Conservation (phyloP, 257 asterid genomes). For the Solanum clarkiae region DNA sequence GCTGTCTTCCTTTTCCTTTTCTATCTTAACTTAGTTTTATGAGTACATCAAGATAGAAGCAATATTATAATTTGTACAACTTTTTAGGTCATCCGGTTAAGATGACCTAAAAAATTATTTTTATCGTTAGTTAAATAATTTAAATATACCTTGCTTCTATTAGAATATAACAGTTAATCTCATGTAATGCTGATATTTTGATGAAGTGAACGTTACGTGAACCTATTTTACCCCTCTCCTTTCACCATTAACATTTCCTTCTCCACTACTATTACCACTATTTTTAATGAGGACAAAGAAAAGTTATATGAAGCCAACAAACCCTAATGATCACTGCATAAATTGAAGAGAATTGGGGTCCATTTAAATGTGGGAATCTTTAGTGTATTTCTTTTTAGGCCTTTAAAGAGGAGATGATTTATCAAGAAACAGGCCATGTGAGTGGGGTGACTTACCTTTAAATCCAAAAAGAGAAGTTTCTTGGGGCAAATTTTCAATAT, state of each 20-base stretch:
- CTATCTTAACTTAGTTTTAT: background rate
- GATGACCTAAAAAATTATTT: background rate
- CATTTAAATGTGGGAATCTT: conserved; percentile 37
- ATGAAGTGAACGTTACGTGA: background rate
- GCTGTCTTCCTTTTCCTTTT: background rate
- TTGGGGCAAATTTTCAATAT: conserved; percentile 43
- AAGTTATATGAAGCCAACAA: conserved; percentile 20
- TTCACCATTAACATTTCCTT: no score
- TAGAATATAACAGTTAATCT: background rate
- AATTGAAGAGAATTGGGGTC: conserved; percentile 32
- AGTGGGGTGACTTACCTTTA: conserved; percentile 67
- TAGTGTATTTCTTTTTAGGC: background rate
- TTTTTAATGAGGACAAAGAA: background rate
- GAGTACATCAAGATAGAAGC: background rate
- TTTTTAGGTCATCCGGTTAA: background rate
- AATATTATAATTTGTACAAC: background rate
- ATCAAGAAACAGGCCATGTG: conserved; percentile 70
- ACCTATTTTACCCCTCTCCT: background rate
- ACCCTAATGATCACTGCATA: conserved; percentile 37
- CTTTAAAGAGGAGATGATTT: conserved; percentile 6
- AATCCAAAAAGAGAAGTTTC: conserved; percentile 84
- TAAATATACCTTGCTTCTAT: background rate
- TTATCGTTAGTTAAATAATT: background rate
- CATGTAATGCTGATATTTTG: background rate
- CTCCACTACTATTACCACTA: no score